These are phyloP conservation scores for Myxozyma mucilagina DNA, from an alignment of 805 yeast species.

Conservation along the genomic window DNA sequence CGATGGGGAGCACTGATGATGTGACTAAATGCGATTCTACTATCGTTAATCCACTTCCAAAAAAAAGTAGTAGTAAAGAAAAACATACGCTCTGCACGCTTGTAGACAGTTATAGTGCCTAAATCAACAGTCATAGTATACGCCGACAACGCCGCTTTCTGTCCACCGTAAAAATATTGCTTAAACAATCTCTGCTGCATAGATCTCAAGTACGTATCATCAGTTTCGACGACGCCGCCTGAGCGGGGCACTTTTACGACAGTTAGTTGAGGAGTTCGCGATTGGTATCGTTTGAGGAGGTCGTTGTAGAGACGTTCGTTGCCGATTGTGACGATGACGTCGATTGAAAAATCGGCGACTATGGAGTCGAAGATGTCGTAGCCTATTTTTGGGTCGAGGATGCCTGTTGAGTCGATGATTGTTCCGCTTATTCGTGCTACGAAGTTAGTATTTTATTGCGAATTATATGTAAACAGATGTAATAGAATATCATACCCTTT, in stretches of 20 bases:
- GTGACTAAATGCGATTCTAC: constrained; percentile 33
- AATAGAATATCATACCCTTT: constrained; percentile 10
- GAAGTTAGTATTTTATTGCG: neutral
- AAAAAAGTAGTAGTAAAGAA: constrained; percentile 8
- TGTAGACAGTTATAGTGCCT: constrained; percentile 60
- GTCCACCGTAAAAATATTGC: constrained; percentile 86
- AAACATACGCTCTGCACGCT: constrained; percentile 48
- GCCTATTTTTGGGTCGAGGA: constrained; percentile 51
- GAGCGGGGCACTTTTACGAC: constrained; percentile 67
- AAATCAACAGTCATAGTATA: constrained; percentile 75
- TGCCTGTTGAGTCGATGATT: constrained; percentile 73
- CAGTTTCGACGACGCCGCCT: constrained; percentile 75
- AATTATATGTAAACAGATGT: too few relatives aligned
- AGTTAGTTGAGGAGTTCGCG: constrained; percentile 37
- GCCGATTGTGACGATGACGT: constrained; percentile 68
- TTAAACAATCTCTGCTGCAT: constrained; percentile 73
- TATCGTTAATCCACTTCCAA: constrained; percentile 11
- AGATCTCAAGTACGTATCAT: constrained; percentile 66
- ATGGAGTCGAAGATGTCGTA: constrained; percentile 53
- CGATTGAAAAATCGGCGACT: constrained; percentile 58
- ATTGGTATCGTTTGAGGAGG: constrained; percentile 48
- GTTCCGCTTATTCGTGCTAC: constrained; percentile 52
- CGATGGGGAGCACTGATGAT: constrained; percentile 42
- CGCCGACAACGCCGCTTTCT: constrained; percentile 70
- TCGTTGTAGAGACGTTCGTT: constrained; percentile 69